phyloP scores from a whole-genome alignment of 148 eudicot species.

The Rhododendron ovatum region DNA sequence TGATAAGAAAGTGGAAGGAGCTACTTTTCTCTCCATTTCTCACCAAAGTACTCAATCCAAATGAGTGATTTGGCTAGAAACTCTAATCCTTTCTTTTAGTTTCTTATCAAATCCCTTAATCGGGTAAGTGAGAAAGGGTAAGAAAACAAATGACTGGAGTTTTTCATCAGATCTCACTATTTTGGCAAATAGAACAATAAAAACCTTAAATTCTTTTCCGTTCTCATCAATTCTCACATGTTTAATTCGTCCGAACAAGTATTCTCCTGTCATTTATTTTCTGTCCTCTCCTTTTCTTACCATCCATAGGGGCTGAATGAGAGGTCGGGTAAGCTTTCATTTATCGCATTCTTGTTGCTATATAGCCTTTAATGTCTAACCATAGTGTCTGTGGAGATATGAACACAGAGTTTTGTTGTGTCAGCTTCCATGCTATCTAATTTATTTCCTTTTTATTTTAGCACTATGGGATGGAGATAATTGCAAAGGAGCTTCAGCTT shows the following conservation, averaged over 20 bases:
- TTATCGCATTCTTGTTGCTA: background rate
- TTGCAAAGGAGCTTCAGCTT: constrained; percentile 78
- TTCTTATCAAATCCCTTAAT: background rate
- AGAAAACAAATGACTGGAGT: background rate
- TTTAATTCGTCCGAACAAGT: background rate
- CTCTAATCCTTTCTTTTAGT: background rate
- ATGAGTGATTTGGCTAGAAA: background rate
- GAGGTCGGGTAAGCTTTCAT: background rate
- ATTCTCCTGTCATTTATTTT: background rate
- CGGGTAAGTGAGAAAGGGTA: background rate
- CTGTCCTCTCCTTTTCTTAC: background rate
- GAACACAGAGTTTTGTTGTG: background rate
- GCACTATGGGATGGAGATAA: constrained; percentile 86
- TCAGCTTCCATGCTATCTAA: background rate
- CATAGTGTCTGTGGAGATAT: background rate
- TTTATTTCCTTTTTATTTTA: constrained; percentile 10
- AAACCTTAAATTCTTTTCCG: background rate
- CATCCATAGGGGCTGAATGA: background rate
- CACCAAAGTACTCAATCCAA: background rate
- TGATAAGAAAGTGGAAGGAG: too few relatives aligned
- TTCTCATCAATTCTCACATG: background rate
- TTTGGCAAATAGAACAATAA: background rate
- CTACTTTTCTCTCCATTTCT: too few relatives aligned
- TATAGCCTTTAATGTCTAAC: background rate
- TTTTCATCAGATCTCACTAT: background rate